Evolutionary conservation across 2,329 filamentous ascomycete species (phyloP).

Genomic region (Colletotrichum gigasporum): DNA sequence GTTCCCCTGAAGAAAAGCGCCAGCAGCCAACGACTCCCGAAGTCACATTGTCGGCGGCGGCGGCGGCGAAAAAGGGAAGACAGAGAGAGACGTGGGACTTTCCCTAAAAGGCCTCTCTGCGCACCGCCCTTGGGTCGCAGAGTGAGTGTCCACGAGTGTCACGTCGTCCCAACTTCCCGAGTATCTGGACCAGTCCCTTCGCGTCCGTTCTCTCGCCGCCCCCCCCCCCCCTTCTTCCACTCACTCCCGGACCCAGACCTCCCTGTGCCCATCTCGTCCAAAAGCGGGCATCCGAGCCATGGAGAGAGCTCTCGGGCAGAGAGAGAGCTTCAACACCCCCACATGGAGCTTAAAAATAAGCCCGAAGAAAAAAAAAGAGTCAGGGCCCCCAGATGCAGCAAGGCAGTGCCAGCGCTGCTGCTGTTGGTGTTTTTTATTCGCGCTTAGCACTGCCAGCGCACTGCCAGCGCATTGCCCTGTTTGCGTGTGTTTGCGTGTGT

Average conservation of each 20-base stretch:
- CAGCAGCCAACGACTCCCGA: too few relatives aligned
- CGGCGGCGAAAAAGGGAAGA: not conserved
- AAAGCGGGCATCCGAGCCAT: not conserved
- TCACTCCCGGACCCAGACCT: too few relatives aligned
- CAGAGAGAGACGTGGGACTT: not conserved
- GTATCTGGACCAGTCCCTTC: not conserved
- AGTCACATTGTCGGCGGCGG: not conserved
- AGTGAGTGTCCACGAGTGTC: not conserved
- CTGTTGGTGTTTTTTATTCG: not conserved
- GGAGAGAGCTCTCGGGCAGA: too few relatives aligned
- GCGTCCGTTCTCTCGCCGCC: not conserved
- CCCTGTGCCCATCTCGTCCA: not conserved
- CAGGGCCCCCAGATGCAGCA: conserved; percentile 9
- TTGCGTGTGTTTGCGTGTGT: too few relatives aligned
- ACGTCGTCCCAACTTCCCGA: conserved; percentile 9
- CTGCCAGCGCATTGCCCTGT: too few relatives aligned
- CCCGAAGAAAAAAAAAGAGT: too few relatives aligned
- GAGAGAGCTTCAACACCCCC: conserved; percentile 6
- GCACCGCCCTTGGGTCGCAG: not conserved
- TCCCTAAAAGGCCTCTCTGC: not conserved
- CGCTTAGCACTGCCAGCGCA: too few relatives aligned
- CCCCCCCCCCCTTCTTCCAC: not conserved
- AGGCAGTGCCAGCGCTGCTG: conserved; percentile 2
- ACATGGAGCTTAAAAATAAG: conserved; percentile 13
- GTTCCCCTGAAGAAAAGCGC: too few relatives aligned